phyloP scores from a whole-genome alignment of 1,139 yeast species.

The Suhomyces bribrorum region DNA sequence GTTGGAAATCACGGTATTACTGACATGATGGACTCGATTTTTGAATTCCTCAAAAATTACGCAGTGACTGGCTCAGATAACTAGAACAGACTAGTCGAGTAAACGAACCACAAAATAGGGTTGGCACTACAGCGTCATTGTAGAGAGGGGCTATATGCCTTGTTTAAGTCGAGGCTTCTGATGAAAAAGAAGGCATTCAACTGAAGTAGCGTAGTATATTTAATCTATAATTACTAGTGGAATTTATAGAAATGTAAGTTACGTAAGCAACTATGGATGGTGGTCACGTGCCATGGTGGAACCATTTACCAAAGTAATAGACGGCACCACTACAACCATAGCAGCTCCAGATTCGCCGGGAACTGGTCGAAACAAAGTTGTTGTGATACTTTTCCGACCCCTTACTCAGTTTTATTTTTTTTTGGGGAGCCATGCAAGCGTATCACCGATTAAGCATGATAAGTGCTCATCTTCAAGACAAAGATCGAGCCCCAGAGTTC shows the following conservation, averaged over 20 bases:
- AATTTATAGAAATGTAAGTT: no score
- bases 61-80: constrained; percentile 44
- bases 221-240: no score
- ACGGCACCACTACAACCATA: background rate
- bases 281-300: constrained; percentile 18
- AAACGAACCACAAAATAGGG: background rate
- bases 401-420: background rate
- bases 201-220: no score
- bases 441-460: constrained; percentile 22
- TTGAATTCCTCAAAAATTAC: constrained; percentile 52
- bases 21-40: constrained; percentile 57
- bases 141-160: constrained; percentile 14
- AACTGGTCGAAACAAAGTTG: no score
- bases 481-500: constrained; percentile 18
- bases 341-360: background rate
- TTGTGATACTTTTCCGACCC: background rate
- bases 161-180: no score
- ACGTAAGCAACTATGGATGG: no score
- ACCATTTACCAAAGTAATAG: no score
- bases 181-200: background rate
- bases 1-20: constrained; percentile 56
- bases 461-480: constrained; percentile 19
- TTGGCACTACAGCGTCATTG: background rate
- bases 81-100: constrained; percentile 15
- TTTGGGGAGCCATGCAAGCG: background rate